Base-by-base conservation (phyloP, 1,284 basidiomycete genomes). In the Apiotrichum mycotoxinovorans region DNA sequence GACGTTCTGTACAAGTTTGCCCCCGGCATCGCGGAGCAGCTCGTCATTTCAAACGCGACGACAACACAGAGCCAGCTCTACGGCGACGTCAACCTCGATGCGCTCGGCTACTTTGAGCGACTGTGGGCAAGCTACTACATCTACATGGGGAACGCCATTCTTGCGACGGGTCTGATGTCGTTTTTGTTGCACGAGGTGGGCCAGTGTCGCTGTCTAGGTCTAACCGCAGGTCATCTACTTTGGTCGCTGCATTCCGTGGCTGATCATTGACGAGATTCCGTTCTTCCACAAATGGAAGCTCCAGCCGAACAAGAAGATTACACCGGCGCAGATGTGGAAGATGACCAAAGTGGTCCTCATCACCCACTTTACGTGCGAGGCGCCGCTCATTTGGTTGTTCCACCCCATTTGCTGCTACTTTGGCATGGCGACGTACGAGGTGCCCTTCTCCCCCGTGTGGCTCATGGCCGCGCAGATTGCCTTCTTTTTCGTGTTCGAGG, bases 271-370 rank as follows among this genome's bases (percentile, higher is more conserved):
- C 77, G 80, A 86, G 4, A 91, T 93, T 50, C 92, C 92, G 0
- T 95, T 91, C 79, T 96, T 97, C 80, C 84, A 84, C 58, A 83
- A 85, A 79, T 98, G 91, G 89, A 98, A 98, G 78, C 81, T 98
- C 4, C 94, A 98, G 74, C 85, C 88, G 12, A 71, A 73, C 68
- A 97, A 96, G 77, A 71, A 90, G 0, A 89, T 92, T 2, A 86
- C 91, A 1, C 65, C 83, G 0, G 78, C 81, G 56, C 89, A 97
- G 72, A 92, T 97, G 76, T 95, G 91, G 91, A 87, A 91, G 62
- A 97, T 93, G 80, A 96, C 92, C 33, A 94, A 92, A 78, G 86
- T 87, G 68, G 95, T 98, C 30, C 82, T 98, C 7, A 85, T 92
- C 73, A 92, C 90, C 12, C 95, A 98, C 76, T 96, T 98, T 73